Evolutionary conservation across 257 asterid species (phyloP).

Genomic region (Pogostemon cablin): DNA sequence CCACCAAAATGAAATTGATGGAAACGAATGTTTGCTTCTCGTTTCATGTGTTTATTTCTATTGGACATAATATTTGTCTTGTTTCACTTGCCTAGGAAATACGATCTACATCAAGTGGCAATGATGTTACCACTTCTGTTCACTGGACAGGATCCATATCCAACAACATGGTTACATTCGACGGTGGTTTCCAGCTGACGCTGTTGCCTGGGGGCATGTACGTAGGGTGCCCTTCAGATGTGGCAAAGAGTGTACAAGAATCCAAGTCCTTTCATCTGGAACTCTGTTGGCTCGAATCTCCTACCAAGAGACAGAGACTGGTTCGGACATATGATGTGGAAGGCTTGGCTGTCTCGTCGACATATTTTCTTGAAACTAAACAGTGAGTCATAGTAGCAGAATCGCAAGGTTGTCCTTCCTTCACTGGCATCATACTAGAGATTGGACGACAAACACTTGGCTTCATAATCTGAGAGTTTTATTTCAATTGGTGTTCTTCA

Average conservation of each 20-base stretch:
- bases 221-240: conserved; percentile 87
- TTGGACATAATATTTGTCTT: neutral
- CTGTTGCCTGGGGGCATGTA: conserved; percentile 83
- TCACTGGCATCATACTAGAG: neutral
- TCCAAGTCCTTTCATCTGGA: conserved; percentile 84
- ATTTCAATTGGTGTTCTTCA: too few relatives aligned
- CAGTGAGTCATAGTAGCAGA: conserved; percentile 34
- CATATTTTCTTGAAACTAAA: conserved; percentile 77
- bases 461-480: too few relatives aligned
- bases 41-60: neutral
- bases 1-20: too few relatives aligned
- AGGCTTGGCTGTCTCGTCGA: conserved; percentile 86
- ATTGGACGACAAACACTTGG: neutral
- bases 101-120: conserved; percentile 48
- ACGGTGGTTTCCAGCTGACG: conserved; percentile 73
- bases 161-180: conserved; percentile 57
- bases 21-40: too few relatives aligned
- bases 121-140: conserved; percentile 69
- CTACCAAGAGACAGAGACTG: conserved; percentile 75
- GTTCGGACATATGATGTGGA: conserved; percentile 87
- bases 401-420: neutral
- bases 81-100: conserved; percentile 56
- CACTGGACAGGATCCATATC: conserved; percentile 79
- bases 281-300: conserved; percentile 85
- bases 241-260: conserved; percentile 79